These are phyloP conservation scores for Lodderomyces margitis DNA, from an alignment of 1,139 yeast species.

Conservation along the genomic window DNA sequence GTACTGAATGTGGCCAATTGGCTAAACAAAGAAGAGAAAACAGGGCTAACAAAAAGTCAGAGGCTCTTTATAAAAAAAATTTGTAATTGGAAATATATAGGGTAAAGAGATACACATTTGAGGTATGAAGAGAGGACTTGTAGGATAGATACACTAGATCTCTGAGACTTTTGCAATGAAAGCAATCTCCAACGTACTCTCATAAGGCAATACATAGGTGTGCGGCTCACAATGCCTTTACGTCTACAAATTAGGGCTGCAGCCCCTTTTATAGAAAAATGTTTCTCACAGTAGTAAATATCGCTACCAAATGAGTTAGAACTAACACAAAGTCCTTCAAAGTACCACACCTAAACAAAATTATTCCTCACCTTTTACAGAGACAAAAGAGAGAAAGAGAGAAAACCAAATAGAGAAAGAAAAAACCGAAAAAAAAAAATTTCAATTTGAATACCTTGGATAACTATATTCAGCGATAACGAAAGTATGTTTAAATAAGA, in stretches of 20 bases:
- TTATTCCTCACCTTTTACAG: no score
- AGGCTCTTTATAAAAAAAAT: conserved; percentile 8
- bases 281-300: no score
- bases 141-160: neutral
- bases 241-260: no score
- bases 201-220: no score
- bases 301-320: no score
- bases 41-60: conserved; percentile 15
- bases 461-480: conserved; percentile 2
- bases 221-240: no score
- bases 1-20: conserved; percentile 78
- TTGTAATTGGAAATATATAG: neutral
- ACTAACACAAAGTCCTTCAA: no score
- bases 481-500: neutral
- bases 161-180: neutral
- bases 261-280: no score
- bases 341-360: no score
- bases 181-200: no score
- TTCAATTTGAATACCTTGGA: neutral
- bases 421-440: conserved; percentile 3
- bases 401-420: neutral
- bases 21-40: conserved; percentile 62
- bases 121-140: neutral
- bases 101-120: neutral
- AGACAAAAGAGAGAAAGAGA: no score